These are phyloP conservation scores for Limtongia smithiae DNA, from an alignment of 805 yeast species.

Conservation along the genomic window DNA sequence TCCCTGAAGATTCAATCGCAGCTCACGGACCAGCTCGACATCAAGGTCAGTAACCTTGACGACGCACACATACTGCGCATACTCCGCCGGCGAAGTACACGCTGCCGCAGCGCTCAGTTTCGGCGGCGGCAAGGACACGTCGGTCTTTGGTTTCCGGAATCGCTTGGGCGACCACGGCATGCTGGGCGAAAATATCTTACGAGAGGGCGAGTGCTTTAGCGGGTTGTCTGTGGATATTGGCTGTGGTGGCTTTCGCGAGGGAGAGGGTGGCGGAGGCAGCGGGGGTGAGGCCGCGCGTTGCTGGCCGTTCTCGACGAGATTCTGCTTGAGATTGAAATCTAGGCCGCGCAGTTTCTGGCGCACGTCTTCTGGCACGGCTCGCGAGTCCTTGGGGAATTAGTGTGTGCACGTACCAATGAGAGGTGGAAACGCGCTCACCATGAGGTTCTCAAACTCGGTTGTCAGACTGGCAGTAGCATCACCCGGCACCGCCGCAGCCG, in stretches of 20 bases:
- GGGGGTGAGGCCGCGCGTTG: slow-evolving; percentile 1
- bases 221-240: not conserved
- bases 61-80: slow-evolving; percentile 21
- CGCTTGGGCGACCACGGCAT: not conserved
- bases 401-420: too few species aligned
- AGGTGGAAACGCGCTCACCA: too few species aligned
- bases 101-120: too few species aligned
- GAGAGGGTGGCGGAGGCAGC: not conserved
- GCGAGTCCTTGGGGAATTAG: not conserved
- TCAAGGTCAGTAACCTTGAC: not conserved
- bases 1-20: slow-evolving; percentile 6
- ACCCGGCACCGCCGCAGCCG: too few species aligned
- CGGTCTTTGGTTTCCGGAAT: not conserved
- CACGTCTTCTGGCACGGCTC: slow-evolving; percentile 4
- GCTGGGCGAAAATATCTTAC: not conserved
- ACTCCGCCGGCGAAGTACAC: too few species aligned
- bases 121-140: not conserved
- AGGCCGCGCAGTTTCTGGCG: slow-evolving; percentile 11
- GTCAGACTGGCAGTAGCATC: too few species aligned
- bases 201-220: not conserved
- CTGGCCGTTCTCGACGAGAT: slow-evolving; percentile 1
- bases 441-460: too few species aligned
- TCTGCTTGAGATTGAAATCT: slow-evolving; percentile 1
- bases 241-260: too few species aligned
- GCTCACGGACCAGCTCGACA: not conserved